Evolutionary conservation across 306 rosid species (phyloP).

Genomic region (Dalbergia oliveri): DNA sequence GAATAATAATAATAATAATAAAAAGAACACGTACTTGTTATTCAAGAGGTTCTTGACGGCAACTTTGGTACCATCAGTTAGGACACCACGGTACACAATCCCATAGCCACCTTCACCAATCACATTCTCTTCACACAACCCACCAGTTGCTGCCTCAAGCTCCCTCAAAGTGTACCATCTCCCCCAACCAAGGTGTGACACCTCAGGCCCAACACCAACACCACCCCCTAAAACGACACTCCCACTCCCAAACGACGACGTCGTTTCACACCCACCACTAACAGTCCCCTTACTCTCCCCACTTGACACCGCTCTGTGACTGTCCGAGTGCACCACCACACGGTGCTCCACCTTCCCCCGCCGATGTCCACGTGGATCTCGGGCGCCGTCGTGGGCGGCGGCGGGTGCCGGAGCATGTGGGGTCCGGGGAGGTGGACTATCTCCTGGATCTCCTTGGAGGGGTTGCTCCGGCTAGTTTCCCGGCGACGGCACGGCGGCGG

Average conservation of each 20-base stretch:
- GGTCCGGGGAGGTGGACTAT: conserved; percentile 69
- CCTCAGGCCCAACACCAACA: conserved; percentile 64
- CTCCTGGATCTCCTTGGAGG: conserved; percentile 79
- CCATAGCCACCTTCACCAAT: conserved; percentile 99
- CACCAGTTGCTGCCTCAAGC: conserved; percentile 90
- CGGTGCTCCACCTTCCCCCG: conserved; percentile 66
- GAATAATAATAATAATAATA: neutral
- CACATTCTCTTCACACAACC: conserved; percentile 84
- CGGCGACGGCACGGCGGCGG: conserved; percentile 36
- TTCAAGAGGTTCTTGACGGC: conserved; percentile 97
- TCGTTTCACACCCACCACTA: conserved; percentile 64
- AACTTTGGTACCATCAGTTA: conserved; percentile 78
- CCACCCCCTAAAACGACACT: conserved; percentile 57
- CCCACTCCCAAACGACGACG: conserved; percentile 70
- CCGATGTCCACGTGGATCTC: conserved; percentile 91
- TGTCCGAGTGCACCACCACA: conserved; percentile 73
- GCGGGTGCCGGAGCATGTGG: conserved; percentile 57
- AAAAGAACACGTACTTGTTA: conserved; percentile 65
- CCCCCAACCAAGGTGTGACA: conserved; percentile 98
- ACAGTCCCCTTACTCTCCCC: conserved; percentile 79
- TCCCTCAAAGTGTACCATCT: conserved; percentile 97
- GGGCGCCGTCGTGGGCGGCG: conserved; percentile 46
- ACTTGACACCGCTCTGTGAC: conserved; percentile 58
- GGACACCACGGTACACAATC: conserved; percentile 82
- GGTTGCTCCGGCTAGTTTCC: conserved; percentile 45